Evolutionary conservation across 208 protist genomes (phyloP).

Genomic region (Trypanosoma mega): DNA sequence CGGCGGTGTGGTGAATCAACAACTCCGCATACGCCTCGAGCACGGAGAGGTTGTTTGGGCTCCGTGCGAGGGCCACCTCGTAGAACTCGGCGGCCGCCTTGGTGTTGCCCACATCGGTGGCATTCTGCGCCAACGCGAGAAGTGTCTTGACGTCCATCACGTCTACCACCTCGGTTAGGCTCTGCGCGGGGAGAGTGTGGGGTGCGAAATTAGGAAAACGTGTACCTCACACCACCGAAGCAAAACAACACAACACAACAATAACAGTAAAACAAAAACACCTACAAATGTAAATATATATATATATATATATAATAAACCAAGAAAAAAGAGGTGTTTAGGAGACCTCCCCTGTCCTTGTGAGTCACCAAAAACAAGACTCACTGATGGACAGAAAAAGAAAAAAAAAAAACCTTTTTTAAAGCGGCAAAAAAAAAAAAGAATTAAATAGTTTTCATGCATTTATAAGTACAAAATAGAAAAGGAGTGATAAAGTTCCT

Average conservation of each 20-base stretch:
- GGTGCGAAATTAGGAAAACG: too few species aligned
- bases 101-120: constrained; percentile 80
- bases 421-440: background rate
- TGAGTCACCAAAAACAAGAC: constrained; percentile 1
- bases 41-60: constrained; percentile 86
- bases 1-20: constrained; percentile 82
- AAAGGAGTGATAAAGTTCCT: too few species aligned
- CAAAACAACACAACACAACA: too few species aligned
- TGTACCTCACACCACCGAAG: too few species aligned
- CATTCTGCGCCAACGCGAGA: constrained; percentile 79
- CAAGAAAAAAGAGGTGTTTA: too few species aligned
- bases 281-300: too few species aligned
- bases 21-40: constrained; percentile 92
- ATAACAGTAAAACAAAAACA: too few species aligned
- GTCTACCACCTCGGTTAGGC: background rate
- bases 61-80: constrained; percentile 64
- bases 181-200: background rate
- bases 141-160: constrained; percentile 75
- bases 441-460: too few species aligned
- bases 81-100: constrained; percentile 86
- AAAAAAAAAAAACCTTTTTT: background rate
- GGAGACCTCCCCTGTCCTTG: too few species aligned
- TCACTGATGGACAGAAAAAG: background rate
- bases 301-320: too few species aligned
- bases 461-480: too few species aligned